Conservation (phyloP, 2,329 filamentous ascomycete genomes). For the Myriosclerotinia duriaeana region DNA sequence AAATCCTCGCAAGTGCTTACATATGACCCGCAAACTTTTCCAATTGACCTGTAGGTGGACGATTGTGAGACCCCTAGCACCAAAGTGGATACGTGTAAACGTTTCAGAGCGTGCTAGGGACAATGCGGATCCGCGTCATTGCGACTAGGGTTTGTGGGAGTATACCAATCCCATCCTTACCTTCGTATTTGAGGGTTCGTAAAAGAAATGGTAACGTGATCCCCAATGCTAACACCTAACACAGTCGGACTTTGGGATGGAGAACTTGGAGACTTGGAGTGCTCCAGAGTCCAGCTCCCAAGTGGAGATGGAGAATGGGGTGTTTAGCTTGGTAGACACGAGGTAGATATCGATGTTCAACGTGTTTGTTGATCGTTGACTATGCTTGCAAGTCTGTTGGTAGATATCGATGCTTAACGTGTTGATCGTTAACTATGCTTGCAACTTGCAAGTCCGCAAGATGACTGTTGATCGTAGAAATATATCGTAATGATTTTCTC, state of each 20-base stretch:
- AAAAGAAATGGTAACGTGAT: no score
- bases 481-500: neutral
- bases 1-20: no score
- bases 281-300: no score
- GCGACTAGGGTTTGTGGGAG: neutral
- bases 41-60: neutral
- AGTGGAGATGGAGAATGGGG: neutral
- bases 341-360: neutral
- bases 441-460: no score
- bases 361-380: no score
- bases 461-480: neutral
- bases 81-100: neutral
- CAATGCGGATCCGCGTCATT: conserved; percentile 2
- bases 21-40: neutral
- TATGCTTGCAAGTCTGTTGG: no score
- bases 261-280: no score
- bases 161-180: neutral
- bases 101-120: neutral
- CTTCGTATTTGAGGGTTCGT: neutral
- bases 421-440: no score
- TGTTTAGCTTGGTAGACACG: neutral
- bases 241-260: no score
- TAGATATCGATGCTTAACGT: no score
- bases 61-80: neutral
- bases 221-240: no score